Evolutionary conservation across 2,329 filamentous ascomycete species (phyloP).

Genomic region (Stachybotrys chartarum): DNA sequence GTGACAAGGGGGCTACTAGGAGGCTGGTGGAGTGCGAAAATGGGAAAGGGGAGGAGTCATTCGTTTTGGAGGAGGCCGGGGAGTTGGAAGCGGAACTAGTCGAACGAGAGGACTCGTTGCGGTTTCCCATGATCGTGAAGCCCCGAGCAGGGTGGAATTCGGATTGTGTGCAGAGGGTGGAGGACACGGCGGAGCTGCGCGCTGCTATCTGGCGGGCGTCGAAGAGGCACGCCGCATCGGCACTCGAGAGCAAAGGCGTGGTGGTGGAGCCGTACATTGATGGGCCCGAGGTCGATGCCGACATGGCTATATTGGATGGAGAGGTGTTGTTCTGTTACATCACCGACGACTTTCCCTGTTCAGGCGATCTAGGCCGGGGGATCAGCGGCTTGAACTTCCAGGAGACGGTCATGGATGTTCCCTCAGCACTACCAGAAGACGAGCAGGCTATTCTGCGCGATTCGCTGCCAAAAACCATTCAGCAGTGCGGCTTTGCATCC

Average conservation of each 20-base stretch:
- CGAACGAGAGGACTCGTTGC: neutral
- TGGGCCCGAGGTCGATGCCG: constrained; percentile 34
- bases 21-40: constrained; percentile 12
- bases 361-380: constrained; percentile 2
- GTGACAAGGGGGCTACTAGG: constrained; percentile 21
- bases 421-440: constrained; percentile 11
- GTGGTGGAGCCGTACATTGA: constrained; percentile 30
- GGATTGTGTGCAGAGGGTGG: constrained; percentile 23
- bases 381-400: constrained; percentile 13
- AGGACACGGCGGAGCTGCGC: constrained; percentile 16
- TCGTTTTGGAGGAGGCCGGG: constrained; percentile 7
- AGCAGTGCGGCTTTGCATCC: constrained; percentile 14
- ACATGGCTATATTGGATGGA: constrained; percentile 29
- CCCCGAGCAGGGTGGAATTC: constrained; percentile 23
- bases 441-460: constrained; percentile 12
- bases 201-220: constrained; percentile 11
- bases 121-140: constrained; percentile 26
- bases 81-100: constrained; percentile 9
- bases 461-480: constrained; percentile 10
- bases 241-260: constrained; percentile 7
- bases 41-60: constrained; percentile 3
- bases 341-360: constrained; percentile 27
- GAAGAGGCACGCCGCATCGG: constrained; percentile 10
- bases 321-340: constrained; percentile 32
- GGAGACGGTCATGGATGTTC: constrained; percentile 16